A percentile compares a stretch with the other conserved stretches of the same genome.
Evolutionary conservation across 225 moss, liverwort and hornwort genomes (phyloP).

Genomic region (Antitrichia curtipendula): DNA sequence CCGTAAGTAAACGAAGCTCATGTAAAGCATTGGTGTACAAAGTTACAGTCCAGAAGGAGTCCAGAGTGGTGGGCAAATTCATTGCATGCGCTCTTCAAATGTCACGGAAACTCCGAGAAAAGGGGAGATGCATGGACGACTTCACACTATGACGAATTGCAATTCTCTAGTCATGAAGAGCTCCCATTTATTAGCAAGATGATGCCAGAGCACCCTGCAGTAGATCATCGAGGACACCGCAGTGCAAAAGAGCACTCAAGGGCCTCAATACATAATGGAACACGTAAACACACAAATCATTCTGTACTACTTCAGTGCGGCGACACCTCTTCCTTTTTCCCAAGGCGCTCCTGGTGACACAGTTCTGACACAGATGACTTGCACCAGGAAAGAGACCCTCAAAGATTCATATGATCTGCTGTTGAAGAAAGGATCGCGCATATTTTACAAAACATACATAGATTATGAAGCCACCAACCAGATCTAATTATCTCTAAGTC

Average conservation of each 20-base stretch:
- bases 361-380: background rate
- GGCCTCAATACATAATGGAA: background rate
- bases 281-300: background rate
- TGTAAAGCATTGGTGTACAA: background rate
- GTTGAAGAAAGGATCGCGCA: background rate
- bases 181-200: background rate
- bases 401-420: background rate
- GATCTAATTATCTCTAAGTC: background rate
- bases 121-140: background rate
- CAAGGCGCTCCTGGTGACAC: background rate
- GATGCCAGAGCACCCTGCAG: background rate
- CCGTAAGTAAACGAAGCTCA: background rate
- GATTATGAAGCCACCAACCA: background rate
- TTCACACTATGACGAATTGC: background rate
- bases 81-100: background rate
- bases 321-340: background rate
- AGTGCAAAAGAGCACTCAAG: background rate
- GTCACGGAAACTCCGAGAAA: background rate
- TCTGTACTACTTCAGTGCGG: background rate
- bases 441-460: background rate
- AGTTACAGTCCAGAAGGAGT: background rate
- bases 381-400: background rate
- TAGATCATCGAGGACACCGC: background rate
- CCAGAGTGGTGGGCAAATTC: background rate
- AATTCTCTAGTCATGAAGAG: background rate